Conservation (phyloP, 2,329 filamentous ascomycete genomes). For the Truncatella angustata region DNA sequence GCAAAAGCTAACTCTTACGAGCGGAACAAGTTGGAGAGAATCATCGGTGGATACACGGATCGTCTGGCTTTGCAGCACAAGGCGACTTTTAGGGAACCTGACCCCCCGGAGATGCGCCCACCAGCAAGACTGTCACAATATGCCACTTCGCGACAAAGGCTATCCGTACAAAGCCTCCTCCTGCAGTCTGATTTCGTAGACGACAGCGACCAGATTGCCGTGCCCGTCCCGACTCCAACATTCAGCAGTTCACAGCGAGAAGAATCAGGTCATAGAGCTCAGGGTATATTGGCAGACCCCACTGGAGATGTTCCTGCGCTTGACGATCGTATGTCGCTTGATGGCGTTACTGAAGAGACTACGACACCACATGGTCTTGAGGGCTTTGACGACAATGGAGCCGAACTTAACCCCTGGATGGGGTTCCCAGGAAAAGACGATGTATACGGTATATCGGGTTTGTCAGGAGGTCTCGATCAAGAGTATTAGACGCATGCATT, state of each 20-base stretch:
- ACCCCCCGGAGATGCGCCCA: slow-evolving; percentile 14
- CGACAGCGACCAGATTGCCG: slow-evolving; percentile 33
- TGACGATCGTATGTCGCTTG: slow-evolving; percentile 7
- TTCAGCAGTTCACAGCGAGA: neutral
- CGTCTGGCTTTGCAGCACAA: slow-evolving; percentile 22
- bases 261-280: neutral
- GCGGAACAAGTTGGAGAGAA: slow-evolving; percentile 25
- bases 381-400: neutral
- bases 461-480: slow-evolving; percentile 2
- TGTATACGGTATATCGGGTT: slow-evolving; percentile 6
- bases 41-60: slow-evolving; percentile 25
- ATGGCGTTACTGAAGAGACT: neutral
- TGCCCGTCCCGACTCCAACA: neutral
- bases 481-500: neutral
- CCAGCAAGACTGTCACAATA: slow-evolving; percentile 25
- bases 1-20: too few species aligned
- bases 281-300: neutral
- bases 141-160: slow-evolving; percentile 30
- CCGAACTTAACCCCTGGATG: slow-evolving; percentile 8
- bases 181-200: slow-evolving; percentile 38
- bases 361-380: neutral
- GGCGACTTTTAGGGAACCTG: slow-evolving; percentile 20
- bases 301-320: neutral
- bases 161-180: slow-evolving; percentile 39
- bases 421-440: slow-evolving; percentile 9